Conservation (phyloP, 306 rosid species). For the Vachellia pachyceras region DNA sequence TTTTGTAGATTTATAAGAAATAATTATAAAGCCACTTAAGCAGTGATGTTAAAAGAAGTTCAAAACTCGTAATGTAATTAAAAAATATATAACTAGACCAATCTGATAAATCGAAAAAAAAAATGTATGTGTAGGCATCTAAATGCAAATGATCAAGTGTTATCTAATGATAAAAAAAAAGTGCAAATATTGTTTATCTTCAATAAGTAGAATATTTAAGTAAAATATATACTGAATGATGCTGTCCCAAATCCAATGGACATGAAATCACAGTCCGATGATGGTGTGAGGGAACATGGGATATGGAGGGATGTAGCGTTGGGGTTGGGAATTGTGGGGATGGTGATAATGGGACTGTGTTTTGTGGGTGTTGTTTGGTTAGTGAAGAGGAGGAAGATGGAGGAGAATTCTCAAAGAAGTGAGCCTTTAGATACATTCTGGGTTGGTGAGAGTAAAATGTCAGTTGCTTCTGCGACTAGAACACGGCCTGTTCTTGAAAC, state of each 20-base stretch:
- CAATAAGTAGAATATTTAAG: neutral
- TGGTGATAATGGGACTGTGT: neutral
- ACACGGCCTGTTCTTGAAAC: conserved; percentile 59
- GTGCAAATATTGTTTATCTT: neutral
- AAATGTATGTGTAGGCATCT: no score
- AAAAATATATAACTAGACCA: neutral
- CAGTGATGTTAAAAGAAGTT: no score
- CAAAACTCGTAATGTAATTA: no score
- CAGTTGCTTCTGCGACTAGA: conserved; percentile 62
- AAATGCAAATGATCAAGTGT: no score
- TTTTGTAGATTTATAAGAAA: no score
- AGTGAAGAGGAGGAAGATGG: neutral
- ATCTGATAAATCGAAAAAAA: no score
- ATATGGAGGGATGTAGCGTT: conserved; percentile 43
- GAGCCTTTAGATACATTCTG: conserved; percentile 32
- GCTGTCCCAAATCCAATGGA: conserved; percentile 27
- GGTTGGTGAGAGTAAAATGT: conserved; percentile 65
- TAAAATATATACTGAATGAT: neutral
- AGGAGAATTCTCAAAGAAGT: neutral
- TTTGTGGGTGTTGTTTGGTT: neutral
- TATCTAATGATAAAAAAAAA: neutral
- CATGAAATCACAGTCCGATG: neutral
- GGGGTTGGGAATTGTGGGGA: conserved; percentile 30
- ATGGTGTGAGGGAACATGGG: neutral
- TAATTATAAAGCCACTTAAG: no score